Conservation (phyloP, 495 filamentous ascomycete species). For the Pseudoneurospora amorphoporcata region DNA sequence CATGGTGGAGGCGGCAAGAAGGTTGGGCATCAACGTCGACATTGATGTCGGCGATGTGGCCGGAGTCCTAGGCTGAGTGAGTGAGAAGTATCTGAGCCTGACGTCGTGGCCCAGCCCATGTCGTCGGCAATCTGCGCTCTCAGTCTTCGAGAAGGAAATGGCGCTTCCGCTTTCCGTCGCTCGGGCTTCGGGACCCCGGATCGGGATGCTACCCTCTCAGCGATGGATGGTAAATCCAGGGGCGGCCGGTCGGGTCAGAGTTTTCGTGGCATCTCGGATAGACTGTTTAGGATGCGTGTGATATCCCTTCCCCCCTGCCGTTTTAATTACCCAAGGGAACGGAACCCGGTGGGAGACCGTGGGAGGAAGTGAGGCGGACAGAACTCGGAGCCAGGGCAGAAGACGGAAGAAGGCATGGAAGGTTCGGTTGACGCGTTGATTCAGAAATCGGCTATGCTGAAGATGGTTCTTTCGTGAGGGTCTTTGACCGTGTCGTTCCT, state of each 20-base stretch:
- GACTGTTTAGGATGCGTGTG: not conserved
- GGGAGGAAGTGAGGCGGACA: not conserved
- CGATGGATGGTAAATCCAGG: not conserved
- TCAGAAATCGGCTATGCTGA: not conserved
- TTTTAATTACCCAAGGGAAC: not conserved
- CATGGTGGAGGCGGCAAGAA: conserved; percentile 43
- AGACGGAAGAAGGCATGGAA: not conserved
- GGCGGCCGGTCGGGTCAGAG: not conserved
- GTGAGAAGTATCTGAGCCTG: not conserved
- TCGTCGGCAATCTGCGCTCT: not conserved
- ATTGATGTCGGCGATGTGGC: not conserved
- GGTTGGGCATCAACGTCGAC: conserved; percentile 21
- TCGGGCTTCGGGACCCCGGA: not conserved
- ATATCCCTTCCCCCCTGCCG: not conserved
- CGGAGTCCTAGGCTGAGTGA: not conserved
- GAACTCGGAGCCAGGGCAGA: not conserved
- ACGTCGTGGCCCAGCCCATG: not conserved
- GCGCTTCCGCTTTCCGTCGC: not conserved
- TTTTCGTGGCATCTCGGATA: not conserved
- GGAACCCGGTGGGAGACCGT: not conserved
- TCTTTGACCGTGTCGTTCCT: not conserved
- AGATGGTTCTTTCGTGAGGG: not conserved
- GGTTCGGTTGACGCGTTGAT: not conserved
- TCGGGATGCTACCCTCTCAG: not conserved
- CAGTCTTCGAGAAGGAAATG: not conserved